A percentile compares a stretch with the other conserved stretches of the same genome.
These are phyloP conservation scores for Saccharomyces hybrid DNA, from an alignment of 1,139 yeast genomes.

Conservation along the genomic window DNA sequence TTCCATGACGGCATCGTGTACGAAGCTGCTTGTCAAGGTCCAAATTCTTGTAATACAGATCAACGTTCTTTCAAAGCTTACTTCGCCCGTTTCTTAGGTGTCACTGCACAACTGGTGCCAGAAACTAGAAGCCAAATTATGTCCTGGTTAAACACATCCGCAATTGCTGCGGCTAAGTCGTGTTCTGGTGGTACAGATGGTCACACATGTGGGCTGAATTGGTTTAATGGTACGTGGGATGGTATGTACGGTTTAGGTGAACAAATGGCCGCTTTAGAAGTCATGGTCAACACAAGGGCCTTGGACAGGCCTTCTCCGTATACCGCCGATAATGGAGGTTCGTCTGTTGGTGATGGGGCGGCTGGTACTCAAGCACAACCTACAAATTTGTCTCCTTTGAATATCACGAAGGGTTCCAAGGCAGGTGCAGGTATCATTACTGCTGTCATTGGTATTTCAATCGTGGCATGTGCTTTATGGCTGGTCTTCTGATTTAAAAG, in stretches of 20 bases:
- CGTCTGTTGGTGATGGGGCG: constrained; percentile 50
- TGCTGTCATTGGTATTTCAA: constrained; percentile 57
- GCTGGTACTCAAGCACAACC: constrained; percentile 46
- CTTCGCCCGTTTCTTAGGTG: constrained; percentile 65
- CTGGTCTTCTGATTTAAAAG: constrained; percentile 39
- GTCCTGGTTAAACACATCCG: constrained; percentile 52
- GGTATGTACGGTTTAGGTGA: constrained; percentile 84
- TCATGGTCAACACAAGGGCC: constrained; percentile 56
- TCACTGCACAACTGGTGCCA: constrained; percentile 69
- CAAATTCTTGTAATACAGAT: constrained; percentile 67
- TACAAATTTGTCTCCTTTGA: constrained; percentile 40
- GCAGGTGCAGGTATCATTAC: constrained; percentile 92
- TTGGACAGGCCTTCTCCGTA: constrained; percentile 49
- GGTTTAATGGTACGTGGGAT: constrained; percentile 74
- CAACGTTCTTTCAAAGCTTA: constrained; percentile 87
- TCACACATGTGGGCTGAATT: constrained; percentile 81
- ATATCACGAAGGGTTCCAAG: constrained; percentile 52
- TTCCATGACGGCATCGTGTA: constrained; percentile 54
- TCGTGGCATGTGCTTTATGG: constrained; percentile 69
- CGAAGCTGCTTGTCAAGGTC: constrained; percentile 75
- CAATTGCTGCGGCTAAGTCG: constrained; percentile 70
- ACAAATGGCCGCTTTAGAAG: constrained; percentile 83
- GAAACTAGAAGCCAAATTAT: constrained; percentile 47
- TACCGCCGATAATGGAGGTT: constrained; percentile 53
- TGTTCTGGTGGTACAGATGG: constrained; percentile 86